These are phyloP conservation scores for Coemansia pectinata DNA, from an alignment of 192 early-diverging fungal genomes.

Conservation along the genomic window DNA sequence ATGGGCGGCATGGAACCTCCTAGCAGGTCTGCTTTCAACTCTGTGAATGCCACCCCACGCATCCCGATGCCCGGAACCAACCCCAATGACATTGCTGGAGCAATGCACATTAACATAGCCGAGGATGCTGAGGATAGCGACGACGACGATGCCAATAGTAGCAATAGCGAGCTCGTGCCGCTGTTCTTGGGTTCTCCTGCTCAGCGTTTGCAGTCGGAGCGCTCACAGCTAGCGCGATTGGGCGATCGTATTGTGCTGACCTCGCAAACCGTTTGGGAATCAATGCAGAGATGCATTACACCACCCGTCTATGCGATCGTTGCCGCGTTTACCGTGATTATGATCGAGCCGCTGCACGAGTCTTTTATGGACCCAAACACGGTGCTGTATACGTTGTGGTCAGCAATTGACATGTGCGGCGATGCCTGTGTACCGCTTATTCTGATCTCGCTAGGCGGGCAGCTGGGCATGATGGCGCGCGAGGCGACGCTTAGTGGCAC, in stretches of 20 bases:
- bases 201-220: background rate
- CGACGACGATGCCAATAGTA: background rate
- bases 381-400: conserved; percentile 61
- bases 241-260: background rate
- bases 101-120: background rate
- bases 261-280: background rate
- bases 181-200: conserved; percentile 37
- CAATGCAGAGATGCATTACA: conserved; percentile 55
- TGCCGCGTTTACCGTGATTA: conserved; percentile 64
- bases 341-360: conserved; percentile 64
- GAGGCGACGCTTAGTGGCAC: background rate
- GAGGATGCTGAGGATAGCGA: background rate
- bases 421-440: conserved; percentile 77
- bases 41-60: conserved; percentile 37
- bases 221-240: background rate
- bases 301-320: conserved; percentile 73
- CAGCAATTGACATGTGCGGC: conserved; percentile 72
- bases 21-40: conserved; percentile 33
- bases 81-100: background rate
- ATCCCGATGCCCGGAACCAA: conserved; percentile 10
- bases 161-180: conserved; percentile 31
- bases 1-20: conserved; percentile 51
- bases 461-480: conserved; percentile 55
- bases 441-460: conserved; percentile 73
- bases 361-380: conserved; percentile 62